These are phyloP conservation scores for Tulasnella sp. DNA, from an alignment of 768 basidiomycete genomes.

Conservation along the genomic window DNA sequence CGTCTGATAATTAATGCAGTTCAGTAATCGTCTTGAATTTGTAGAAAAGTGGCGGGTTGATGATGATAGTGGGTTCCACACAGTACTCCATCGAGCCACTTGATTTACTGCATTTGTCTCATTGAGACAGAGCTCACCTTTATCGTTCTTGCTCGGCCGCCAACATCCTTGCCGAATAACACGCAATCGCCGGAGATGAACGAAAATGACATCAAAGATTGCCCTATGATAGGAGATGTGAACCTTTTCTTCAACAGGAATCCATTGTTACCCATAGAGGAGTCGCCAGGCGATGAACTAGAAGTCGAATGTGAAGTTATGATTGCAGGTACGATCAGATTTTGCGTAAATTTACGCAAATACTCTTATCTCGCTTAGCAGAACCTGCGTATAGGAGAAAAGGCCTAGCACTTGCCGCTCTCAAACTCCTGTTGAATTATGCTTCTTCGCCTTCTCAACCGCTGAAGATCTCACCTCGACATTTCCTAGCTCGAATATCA, in stretches of 20 bases:
- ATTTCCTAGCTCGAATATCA: conserved; percentile 58
- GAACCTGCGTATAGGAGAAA: conserved; percentile 54
- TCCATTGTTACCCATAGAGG: conserved; percentile 22
- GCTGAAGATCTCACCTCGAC: conserved; percentile 31
- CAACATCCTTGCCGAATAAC: conserved; percentile 18
- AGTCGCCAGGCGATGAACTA: conserved; percentile 30
- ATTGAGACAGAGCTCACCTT: conserved; percentile 59
- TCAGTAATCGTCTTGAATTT: not conserved
- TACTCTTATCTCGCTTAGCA: conserved; percentile 22
- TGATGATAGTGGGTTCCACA: conserved; percentile 49
- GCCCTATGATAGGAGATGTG: conserved; percentile 81
- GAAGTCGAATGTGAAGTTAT: conserved; percentile 62
- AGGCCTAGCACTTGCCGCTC: conserved; percentile 50
- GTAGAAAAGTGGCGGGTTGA: conserved; percentile 77
- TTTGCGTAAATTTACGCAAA: not conserved
- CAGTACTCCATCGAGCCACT: too few relatives aligned
- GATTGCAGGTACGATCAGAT: conserved; percentile 14
- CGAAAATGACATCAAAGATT: conserved; percentile 25
- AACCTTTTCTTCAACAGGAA: conserved; percentile 74
- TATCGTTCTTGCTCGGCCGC: conserved; percentile 54
- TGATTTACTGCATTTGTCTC: too few relatives aligned
- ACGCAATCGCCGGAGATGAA: conserved; percentile 11
- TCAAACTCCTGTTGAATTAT: conserved; percentile 56
- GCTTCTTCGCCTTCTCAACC: conserved; percentile 29
- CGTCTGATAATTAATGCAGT: not conserved